Percentiles rank a stretch among this genome's conserved stretches.
Evolutionary conservation across 139 green algal genomes (phyloP).

Genomic region (Chlamydomonas eustigma): DNA sequence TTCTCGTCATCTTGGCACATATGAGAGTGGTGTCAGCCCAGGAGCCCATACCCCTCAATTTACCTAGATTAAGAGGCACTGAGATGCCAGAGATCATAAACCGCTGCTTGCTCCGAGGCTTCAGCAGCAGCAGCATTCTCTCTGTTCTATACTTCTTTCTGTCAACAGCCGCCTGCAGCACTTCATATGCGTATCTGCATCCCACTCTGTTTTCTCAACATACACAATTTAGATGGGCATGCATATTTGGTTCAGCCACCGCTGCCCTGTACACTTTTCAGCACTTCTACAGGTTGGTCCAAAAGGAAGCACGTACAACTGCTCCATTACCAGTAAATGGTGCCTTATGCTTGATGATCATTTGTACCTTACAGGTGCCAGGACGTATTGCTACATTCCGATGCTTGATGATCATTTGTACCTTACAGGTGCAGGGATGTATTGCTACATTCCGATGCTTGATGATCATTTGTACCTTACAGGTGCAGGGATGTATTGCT

Average conservation of each 20-base stretch:
- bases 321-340: too few species aligned
- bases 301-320: too few species aligned
- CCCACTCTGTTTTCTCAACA: not conserved
- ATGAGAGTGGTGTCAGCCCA: slow-evolving; percentile 9
- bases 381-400: slow-evolving; percentile 24
- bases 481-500: not conserved
- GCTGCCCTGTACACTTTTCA: slow-evolving; percentile 17
- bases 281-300: slow-evolving; percentile 16
- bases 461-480: not conserved
- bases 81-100: slow-evolving; percentile 22
- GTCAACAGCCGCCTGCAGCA: not conserved
- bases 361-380: slow-evolving; percentile 15
- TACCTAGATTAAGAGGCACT: slow-evolving; percentile 11
- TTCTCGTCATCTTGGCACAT: slow-evolving; percentile 17
- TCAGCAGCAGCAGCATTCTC: not conserved
- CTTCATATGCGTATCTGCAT: slow-evolving; percentile 10
- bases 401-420: not conserved
- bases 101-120: slow-evolving; percentile 13
- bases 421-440: not conserved
- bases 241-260: slow-evolving; percentile 15
- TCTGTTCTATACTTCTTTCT: slow-evolving; percentile 9
- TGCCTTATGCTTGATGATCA: not conserved
- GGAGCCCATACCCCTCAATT: slow-evolving; percentile 17
- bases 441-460: not conserved
- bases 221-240: slow-evolving; percentile 1